phyloP scores from a whole-genome alignment of 2,329 filamentous ascomycete species.

The Trichoderma atrobrunneum region DNA sequence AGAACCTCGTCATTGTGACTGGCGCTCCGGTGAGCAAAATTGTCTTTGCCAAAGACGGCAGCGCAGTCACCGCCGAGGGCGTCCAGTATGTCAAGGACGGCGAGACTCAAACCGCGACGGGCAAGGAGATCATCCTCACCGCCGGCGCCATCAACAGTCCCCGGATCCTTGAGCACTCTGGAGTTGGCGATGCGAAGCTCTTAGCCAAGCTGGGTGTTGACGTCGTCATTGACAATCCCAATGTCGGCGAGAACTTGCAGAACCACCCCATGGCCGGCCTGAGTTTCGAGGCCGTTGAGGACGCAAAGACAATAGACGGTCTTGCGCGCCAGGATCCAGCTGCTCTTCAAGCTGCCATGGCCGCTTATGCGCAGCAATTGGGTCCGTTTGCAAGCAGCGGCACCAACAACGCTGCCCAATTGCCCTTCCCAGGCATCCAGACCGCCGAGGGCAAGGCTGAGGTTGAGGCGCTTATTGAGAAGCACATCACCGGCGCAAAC shows the following conservation, averaged over 20 bases:
- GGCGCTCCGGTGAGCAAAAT: slow-evolving; percentile 35
- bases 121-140: slow-evolving; percentile 42
- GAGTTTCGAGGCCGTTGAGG: slow-evolving; percentile 18
- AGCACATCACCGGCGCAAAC: background rate
- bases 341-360: slow-evolving; percentile 31
- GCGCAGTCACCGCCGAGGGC: slow-evolving; percentile 21
- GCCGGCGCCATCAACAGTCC: slow-evolving; percentile 43
- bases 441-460: background rate
- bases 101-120: slow-evolving; percentile 21
- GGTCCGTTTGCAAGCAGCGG: slow-evolving; percentile 16
- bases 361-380: slow-evolving; percentile 30
- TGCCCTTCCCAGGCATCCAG: slow-evolving; percentile 2
- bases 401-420: slow-evolving; percentile 6
- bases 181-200: slow-evolving; percentile 36
- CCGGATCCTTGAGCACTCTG: slow-evolving; percentile 43
- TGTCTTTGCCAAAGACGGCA: slow-evolving; percentile 23
- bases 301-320: slow-evolving; percentile 29
- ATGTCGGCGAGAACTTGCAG: slow-evolving; percentile 40
- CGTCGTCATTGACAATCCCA: slow-evolving; percentile 34
- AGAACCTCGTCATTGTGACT: slow-evolving; percentile 35
- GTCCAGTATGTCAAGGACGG: slow-evolving; percentile 23
- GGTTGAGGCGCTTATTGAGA: slow-evolving; percentile 5
- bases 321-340: slow-evolving; percentile 32
- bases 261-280: slow-evolving; percentile 31
- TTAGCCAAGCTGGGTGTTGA: slow-evolving; percentile 34